Percentiles rank a stretch among this genome's conserved stretches.
Evolutionary conservation across 306 rosid genomes (phyloP).

Genomic region (Sicyos edulis): DNA sequence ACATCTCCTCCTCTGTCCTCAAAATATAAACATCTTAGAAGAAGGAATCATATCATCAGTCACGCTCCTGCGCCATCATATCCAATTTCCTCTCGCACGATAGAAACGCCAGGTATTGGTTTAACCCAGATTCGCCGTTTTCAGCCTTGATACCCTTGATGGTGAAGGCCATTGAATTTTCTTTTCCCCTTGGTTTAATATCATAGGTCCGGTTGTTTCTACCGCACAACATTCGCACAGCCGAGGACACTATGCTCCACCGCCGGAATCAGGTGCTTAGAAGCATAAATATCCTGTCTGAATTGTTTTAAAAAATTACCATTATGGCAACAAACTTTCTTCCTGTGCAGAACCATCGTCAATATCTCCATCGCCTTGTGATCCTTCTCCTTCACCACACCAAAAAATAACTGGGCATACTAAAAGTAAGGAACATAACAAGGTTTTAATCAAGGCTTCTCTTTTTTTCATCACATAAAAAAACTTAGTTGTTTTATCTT

Average conservation of each 20-base stretch:
- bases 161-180: not conserved
- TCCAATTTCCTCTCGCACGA: slow-evolving; percentile 44
- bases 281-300: slow-evolving; percentile 16
- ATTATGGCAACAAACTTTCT: slow-evolving; percentile 14
- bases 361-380: slow-evolving; percentile 41
- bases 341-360: slow-evolving; percentile 34
- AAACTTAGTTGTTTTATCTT: not conserved
- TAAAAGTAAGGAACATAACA: slow-evolving; percentile 47
- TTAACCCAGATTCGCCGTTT: slow-evolving; percentile 13
- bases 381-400: slow-evolving; percentile 51
- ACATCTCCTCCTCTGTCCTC: slow-evolving; percentile 42
- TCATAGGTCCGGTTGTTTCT: slow-evolving; percentile 46
- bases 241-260: slow-evolving; percentile 44
- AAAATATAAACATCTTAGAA: slow-evolving; percentile 37
- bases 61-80: slow-evolving; percentile 59
- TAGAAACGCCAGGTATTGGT: slow-evolving; percentile 45
- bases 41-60: slow-evolving; percentile 40
- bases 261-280: slow-evolving; percentile 48
- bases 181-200: not conserved
- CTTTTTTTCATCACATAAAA: not conserved
- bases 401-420: slow-evolving; percentile 35
- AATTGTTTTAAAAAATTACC: slow-evolving; percentile 18
- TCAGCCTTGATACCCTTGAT: not conserved
- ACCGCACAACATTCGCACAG: slow-evolving; percentile 36
- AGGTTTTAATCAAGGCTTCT: not conserved